Base-by-base conservation (phyloP, 768 basidiomycete species). In the Gloeopeniophorella convolvens region DNA sequence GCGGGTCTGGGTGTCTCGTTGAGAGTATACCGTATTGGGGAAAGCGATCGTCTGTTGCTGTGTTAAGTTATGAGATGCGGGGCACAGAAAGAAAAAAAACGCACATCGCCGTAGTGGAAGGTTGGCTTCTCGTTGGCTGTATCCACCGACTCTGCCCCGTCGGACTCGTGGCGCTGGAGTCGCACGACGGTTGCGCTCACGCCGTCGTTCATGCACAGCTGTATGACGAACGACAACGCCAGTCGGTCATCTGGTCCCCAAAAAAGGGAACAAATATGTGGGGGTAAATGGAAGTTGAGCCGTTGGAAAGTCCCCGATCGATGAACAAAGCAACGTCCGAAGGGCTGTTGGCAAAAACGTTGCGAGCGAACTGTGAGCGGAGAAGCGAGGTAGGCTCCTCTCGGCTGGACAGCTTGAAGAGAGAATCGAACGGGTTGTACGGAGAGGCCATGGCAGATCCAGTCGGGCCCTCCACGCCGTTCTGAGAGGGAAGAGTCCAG, bases 171-270 rank as follows among this genome's bases (percentile, higher is more conserved):
- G 63, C 74, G 82, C 18, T 57, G 60, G 27, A 95, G 69, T 42
- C 82, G 72, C 1, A 95, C 68, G 0, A 91, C 79, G 0, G 87
- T 91, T 0, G 89, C 96, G 4, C 66, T 77, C 0, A 89, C 74
- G 30, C 65, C 67, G 0, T 76, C 63, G 54, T 85, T 83, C 27
- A 74, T 74, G 48, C 92, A 87, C 24, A 87, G 62, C 64, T 97
- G 94, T 28, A 89, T 79, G 4, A 90, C 78, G 60, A 98, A 80
- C 26, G 76, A 69, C 23, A 98, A 69, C 0, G 90, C 89, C 18
- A 91, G 72, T 1, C 96, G 80, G 63, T 97, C 95, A 63, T 99
- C 95, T 0, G 90, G 83, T 0, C 95, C 95, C 95, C 95, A 63
- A 91, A 87, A 48, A 95, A 97, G 0, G 94, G 89, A 34, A 93